phyloP scores from a whole-genome alignment of 75 land plant genomes.

The Gnetum montanum region DNA sequence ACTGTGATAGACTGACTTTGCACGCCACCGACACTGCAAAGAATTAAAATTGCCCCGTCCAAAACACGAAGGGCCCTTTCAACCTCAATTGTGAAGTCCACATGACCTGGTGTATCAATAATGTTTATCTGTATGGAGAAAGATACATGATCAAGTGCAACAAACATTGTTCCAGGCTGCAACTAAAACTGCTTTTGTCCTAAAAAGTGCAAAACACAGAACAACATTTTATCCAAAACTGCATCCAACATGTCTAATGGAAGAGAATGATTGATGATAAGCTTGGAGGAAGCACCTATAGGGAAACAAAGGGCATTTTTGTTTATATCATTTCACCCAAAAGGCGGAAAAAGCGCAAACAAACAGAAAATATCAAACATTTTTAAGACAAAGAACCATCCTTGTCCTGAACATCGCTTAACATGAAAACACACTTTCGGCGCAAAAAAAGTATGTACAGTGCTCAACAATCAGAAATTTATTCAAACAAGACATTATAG shows the following conservation, averaged over 20 bases:
- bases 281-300: not conserved
- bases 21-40: constrained; percentile 99
- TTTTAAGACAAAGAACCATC: too few species aligned
- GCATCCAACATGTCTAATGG: not conserved
- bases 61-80: constrained; percentile 97
- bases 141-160: not conserved
- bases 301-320: too few species aligned
- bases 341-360: too few species aligned
- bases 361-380: too few species aligned
- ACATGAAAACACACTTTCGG: too few species aligned
- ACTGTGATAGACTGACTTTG: constrained; percentile 99
- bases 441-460: too few species aligned
- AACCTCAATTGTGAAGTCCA: constrained; percentile 98
- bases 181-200: not conserved
- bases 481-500: too few species aligned
- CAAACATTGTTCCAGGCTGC: not conserved
- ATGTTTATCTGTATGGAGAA: constrained; percentile 87
- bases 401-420: too few species aligned
- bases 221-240: not conserved
- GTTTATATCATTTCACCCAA: too few species aligned
- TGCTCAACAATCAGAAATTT: too few species aligned
- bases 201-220: too few species aligned
- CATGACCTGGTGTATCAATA: constrained; percentile 99
- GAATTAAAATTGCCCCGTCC: constrained; percentile 96
- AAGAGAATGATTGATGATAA: not conserved